Evolutionary conservation across 495 filamentous ascomycete species (phyloP), one percentile per base, ranked within the genome.

Genomic region (Penicillium diatomitis): DNA sequence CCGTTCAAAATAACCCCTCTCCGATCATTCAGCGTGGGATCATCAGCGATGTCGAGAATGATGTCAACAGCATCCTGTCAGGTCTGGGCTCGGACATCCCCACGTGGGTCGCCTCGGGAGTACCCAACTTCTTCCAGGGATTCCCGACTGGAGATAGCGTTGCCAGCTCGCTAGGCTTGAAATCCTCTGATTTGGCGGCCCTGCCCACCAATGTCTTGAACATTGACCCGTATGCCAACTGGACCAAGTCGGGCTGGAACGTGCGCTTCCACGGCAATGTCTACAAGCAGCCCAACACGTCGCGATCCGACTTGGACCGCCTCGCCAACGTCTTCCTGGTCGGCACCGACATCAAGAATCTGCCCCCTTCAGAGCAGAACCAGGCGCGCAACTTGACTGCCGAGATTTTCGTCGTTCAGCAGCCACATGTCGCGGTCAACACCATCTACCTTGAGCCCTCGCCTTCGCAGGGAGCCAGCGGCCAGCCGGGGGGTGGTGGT

Each of bases 221-320:
- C 54, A 65, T 90, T 7, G 82, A 84, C 66, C 75, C 76, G n/a
- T 90, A 90, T 61, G 86, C 75, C 34, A 90, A 90, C 52, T 90
- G 81, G 77, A 88, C 86, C n/a, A 70, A 77, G 12, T 66, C 77
- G 40, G 84, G 82, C 36, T 90, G 86, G 86, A 87, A 83, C 47
- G 68, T 88, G 5, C 76, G 82, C 10, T 81, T 90, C 58, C 86
- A 84, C 51, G 86, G 86, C 52, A 87, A 87, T 57, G 80, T 88
- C 11, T 90, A 83, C 70, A 89, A 88, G 54, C 77, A 84, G 49
- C 84, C 86, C 31, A 78, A 86, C 36, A 82, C 82, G 36, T 75
- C 76, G 2, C 61, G 79, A 44, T 62, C 68, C 27, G 84, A 74
- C 44, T 66, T 88, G 36, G 69, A 89, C 57, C 68, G 81, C 36